A percentile compares a stretch with the other conserved stretches of the same genome.
These are phyloP conservation scores for Globisporangium yorkense DNA, from an alignment of 352 stramenopile genomes.

Conservation along the genomic window DNA sequence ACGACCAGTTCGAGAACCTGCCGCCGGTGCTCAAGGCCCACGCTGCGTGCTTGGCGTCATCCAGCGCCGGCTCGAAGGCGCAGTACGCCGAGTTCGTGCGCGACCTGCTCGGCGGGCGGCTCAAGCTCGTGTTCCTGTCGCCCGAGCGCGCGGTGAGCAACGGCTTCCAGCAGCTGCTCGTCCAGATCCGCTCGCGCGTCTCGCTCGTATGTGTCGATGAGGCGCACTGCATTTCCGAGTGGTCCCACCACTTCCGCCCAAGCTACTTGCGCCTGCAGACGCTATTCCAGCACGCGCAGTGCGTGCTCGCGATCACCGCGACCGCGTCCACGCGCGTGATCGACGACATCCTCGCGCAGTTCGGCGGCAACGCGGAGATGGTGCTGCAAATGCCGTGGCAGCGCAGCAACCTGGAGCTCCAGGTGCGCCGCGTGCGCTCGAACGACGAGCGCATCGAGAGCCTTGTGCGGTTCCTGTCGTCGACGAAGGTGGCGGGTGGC, in stretches of 20 bases:
- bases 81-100: conserved; percentile 63
- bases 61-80: conserved; percentile 37
- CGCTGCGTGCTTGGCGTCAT: conserved; percentile 50
- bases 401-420: conserved; percentile 52
- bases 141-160: conserved; percentile 83
- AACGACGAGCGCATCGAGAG: conserved; percentile 53
- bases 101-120: conserved; percentile 46
- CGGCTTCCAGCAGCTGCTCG: conserved; percentile 71
- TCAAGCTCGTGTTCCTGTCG: conserved; percentile 89
- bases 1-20: conserved; percentile 88
- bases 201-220: conserved; percentile 92
- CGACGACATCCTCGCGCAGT: conserved; percentile 53
- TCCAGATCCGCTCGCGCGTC: conserved; percentile 33
- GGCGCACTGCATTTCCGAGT: conserved; percentile 94
- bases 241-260: conserved; percentile 93
- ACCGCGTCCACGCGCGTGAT: conserved; percentile 85
- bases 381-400: conserved; percentile 77
- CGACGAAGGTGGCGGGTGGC: conserved; percentile 26
- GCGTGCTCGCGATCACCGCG: conserved; percentile 90
- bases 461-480: conserved; percentile 28
- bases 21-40: conserved; percentile 51
- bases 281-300: conserved; percentile 53
- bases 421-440: conserved; percentile 41
- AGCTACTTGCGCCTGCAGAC: conserved; percentile 61
- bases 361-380: conserved; percentile 25